Conservation (phyloP, 352 stramenopile genomes). For the Pythium scleroteichum region DNA sequence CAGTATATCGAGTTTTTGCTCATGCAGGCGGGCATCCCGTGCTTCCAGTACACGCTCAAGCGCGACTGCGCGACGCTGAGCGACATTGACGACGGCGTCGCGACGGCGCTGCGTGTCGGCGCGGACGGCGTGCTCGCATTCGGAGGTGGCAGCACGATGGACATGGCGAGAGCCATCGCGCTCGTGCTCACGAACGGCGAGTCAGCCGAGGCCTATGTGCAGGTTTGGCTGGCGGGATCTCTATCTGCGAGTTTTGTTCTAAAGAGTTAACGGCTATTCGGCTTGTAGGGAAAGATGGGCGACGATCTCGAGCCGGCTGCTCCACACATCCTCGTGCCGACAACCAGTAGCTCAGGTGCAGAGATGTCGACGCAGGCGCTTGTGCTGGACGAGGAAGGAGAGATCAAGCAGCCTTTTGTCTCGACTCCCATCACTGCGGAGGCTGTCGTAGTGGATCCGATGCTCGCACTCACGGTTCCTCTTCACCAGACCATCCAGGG, state of each 20-base stretch:
- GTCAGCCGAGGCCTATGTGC: conserved; percentile 36
- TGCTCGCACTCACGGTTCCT: conserved; percentile 63
- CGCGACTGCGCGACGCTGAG: conserved; percentile 64
- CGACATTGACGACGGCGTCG: conserved; percentile 51
- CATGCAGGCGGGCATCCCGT: conserved; percentile 64
- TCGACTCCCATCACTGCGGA: conserved; percentile 44
- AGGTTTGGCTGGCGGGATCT: conserved; percentile 16
- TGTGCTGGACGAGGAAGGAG: conserved; percentile 65
- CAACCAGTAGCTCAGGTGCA: conserved; percentile 50
- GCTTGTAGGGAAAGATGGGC: conserved; percentile 16
- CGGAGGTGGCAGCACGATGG: conserved; percentile 62
- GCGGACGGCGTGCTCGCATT: conserved; percentile 72
- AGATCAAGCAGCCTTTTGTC: conserved; percentile 57
- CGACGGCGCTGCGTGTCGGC: conserved; percentile 58
- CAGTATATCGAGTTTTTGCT: conserved; percentile 76
- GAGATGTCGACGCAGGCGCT: conserved; percentile 55
- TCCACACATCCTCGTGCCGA: conserved; percentile 64
- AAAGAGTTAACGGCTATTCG: too few relatives aligned
- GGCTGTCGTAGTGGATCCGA: conserved; percentile 67
- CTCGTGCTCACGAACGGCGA: conserved; percentile 53
- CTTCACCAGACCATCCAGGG: conserved; percentile 55
- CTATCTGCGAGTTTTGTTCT: too few relatives aligned
- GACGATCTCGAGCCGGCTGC: conserved; percentile 26
- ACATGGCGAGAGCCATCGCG: conserved; percentile 59
- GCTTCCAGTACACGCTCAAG: conserved; percentile 74